Evolutionary conservation across 257 asterid species (phyloP), one percentile per base, ranked within the genome.

Genomic region (Fraxinus excelsior): DNA sequence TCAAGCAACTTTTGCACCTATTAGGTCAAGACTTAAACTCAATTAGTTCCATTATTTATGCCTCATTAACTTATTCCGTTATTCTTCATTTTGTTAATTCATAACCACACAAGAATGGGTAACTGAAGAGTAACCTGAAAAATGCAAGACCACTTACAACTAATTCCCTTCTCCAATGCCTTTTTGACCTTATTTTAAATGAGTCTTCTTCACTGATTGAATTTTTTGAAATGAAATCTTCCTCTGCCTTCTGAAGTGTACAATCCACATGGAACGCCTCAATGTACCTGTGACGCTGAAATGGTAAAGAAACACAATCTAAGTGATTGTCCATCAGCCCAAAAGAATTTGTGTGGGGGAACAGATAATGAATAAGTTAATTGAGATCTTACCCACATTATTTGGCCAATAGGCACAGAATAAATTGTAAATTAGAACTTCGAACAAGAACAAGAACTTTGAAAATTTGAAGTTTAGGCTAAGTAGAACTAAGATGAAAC

Each of bases 181-280:
- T 84, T 80, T 72, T 80, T 73, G 94, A 84, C 72, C 85, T 76
- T 77, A 96, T 80, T 84, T 87, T 91, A 73, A 80, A 66, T 16
- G 87, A 65, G 66, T 84, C 78, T 77, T 77, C 90, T 53, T 89
- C 97, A 29, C 77, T 70, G 76, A 53, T 82, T 21, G 86, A 77
- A 72, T 31, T 74, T 81, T 83, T 83, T 70, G 91, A 84, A 75
- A 90, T 85, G 82, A 89, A 89, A 51, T 83, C 90, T 35, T 91
- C 86, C 96, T 96, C 99, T 76, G 85, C 73, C 68, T 51, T 70
- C 84, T 79, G 90, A 83, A 96, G 94, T 83, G 90, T 81, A 76
- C 74, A 78, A 80, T 96, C 91, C 87, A 91, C 91, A 85, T 88
- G 90, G 88, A 86, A 93, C 58, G 98, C 99, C 85, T 96, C 97